These are phyloP conservation scores for Tolypocladium pustulatum DNA, from an alignment of 2,329 filamentous ascomycete genomes.

Conservation along the genomic window DNA sequence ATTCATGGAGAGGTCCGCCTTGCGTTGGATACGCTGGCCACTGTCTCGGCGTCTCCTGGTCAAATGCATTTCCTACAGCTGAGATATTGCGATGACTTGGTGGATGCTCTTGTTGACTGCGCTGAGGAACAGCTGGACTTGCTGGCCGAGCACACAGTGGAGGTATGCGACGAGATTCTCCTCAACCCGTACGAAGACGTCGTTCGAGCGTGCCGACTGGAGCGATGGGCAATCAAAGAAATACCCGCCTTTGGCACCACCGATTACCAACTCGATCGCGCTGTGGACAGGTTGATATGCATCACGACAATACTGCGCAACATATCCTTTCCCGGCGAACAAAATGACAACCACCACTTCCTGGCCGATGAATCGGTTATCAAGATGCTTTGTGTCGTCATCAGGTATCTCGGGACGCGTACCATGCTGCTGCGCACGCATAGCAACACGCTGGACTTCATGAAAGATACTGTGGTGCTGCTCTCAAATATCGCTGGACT, in stretches of 20 bases:
- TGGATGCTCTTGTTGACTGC: slow-evolving; percentile 82
- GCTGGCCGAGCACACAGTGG: slow-evolving; percentile 72
- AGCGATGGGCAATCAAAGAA: slow-evolving; percentile 63
- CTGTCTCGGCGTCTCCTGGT: slow-evolving; percentile 51
- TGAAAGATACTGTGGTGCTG: slow-evolving; percentile 88
- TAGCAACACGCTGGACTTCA: slow-evolving; percentile 83
- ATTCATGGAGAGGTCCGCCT: slow-evolving; percentile 83
- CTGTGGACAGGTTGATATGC: slow-evolving; percentile 78
- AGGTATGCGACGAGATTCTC: slow-evolving; percentile 78
- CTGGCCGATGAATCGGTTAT: slow-evolving; percentile 70
- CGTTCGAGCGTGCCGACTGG: slow-evolving; percentile 63
- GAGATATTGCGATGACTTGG: slow-evolving; percentile 71
- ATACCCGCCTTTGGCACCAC: slow-evolving; percentile 62
- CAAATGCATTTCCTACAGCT: slow-evolving; percentile 58
- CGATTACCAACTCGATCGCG: slow-evolving; percentile 74
- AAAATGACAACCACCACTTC: slow-evolving; percentile 55
- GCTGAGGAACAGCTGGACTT: slow-evolving; percentile 80
- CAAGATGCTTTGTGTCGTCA: slow-evolving; percentile 72
- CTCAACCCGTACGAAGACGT: slow-evolving; percentile 83
- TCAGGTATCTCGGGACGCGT: slow-evolving; percentile 79
- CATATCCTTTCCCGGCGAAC: slow-evolving; percentile 64
- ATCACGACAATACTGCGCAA: slow-evolving; percentile 90
- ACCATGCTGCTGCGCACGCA: slow-evolving; percentile 76
- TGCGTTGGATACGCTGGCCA: slow-evolving; percentile 73
- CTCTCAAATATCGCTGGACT: slow-evolving; percentile 79